phyloP scores from a whole-genome alignment of 2,329 filamentous ascomycete genomes.

The Seiridium unicorne region DNA sequence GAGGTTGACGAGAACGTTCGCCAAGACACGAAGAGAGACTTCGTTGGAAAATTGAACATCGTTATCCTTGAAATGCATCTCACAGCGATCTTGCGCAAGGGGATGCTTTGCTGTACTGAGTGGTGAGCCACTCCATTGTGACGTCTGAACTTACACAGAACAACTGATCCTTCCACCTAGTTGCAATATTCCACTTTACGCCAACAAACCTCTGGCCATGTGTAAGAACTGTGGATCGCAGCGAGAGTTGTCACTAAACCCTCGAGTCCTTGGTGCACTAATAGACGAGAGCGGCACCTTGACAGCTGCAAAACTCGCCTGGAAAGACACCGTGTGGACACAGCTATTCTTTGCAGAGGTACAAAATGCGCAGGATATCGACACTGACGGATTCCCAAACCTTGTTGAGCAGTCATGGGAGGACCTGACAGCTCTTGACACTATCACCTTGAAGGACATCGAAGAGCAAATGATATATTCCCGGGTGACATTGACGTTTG shows the following conservation, averaged over 20 bases:
- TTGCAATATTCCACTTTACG: conserved; percentile 53
- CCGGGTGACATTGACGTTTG: conserved; percentile 54
- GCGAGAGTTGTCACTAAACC: conserved; percentile 34
- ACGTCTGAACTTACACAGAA: not conserved
- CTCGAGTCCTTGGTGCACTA: conserved; percentile 36
- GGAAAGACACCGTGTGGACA: conserved; percentile 51
- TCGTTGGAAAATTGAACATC: conserved; percentile 38
- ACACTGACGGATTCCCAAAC: conserved; percentile 20
- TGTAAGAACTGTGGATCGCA: conserved; percentile 36
- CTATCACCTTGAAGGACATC: conserved; percentile 42
- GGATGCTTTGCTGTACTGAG: conserved; percentile 37
- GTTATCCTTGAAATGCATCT: conserved; percentile 30
- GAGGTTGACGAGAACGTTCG: conserved; percentile 42
- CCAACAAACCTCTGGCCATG: conserved; percentile 38
- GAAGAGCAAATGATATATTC: conserved; percentile 51
- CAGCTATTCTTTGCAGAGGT: conserved; percentile 29
- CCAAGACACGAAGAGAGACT: conserved; percentile 24
- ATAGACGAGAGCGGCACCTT: conserved; percentile 57
- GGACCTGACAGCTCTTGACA: conserved; percentile 34
- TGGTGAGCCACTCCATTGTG: conserved; percentile 29
- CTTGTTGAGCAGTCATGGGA: conserved; percentile 42
- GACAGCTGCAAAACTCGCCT: conserved; percentile 48
- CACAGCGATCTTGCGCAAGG: conserved; percentile 25
- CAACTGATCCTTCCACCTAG: conserved; percentile 23
- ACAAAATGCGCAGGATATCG: not conserved